Evolutionary conservation across 495 filamentous ascomycete species (phyloP).

Genomic region (Usnea hakonensis): DNA sequence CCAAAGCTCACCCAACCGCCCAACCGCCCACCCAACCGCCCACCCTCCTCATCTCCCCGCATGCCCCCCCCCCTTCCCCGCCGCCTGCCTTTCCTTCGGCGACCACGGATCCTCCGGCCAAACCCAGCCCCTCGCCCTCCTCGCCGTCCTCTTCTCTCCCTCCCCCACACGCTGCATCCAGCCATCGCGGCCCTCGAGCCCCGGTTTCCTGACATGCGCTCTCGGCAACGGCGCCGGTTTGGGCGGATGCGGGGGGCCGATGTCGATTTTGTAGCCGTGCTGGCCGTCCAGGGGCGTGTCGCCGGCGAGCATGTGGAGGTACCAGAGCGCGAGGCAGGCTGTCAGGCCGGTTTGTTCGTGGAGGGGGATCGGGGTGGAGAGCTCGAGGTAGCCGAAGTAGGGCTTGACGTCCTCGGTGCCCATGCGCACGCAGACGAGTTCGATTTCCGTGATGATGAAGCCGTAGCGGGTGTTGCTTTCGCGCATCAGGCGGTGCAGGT

Average conservation of each 20-base stretch:
- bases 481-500: constrained; percentile 83
- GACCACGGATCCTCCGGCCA: constrained; percentile 55
- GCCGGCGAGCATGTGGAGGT: constrained; percentile 76
- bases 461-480: constrained; percentile 88
- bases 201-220: constrained; percentile 56
- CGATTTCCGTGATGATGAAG: constrained; percentile 91
- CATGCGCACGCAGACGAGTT: constrained; percentile 81
- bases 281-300: constrained; percentile 62
- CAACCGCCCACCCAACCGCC: too few species aligned
- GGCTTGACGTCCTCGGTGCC: constrained; percentile 63
- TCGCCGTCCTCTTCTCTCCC: constrained; percentile 76
- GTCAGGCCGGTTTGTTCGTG: constrained; percentile 48
- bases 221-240: neutral
- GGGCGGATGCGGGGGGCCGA: constrained; percentile 66
- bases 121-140: constrained; percentile 75
- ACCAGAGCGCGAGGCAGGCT: constrained; percentile 62
- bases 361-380: constrained; percentile 53
- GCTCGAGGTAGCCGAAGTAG: constrained; percentile 77
- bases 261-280: constrained; percentile 62
- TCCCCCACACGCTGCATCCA: constrained; percentile 85
- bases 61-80: neutral
- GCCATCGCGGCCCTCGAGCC: constrained; percentile 55
- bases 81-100: neutral
- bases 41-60: too few species aligned
- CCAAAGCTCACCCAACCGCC: too few species aligned